Base-by-base conservation (phyloP, 2,329 filamentous ascomycete genomes). In the Fusarium stilboides region DNA sequence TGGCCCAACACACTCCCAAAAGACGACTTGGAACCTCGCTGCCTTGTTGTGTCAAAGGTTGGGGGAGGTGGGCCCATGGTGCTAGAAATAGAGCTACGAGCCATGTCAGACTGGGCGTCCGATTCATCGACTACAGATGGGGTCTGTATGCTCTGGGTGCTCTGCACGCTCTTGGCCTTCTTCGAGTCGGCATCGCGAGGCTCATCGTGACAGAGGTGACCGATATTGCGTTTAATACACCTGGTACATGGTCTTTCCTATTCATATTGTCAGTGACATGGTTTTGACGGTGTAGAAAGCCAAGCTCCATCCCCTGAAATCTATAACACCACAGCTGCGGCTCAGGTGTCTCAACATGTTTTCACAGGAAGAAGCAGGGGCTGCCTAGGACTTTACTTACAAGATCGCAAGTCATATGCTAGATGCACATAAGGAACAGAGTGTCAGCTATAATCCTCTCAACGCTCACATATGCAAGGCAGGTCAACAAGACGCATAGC, bases 211-310 rank as follows among this genome's bases (percentile, higher is more conserved):
- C 96, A 99, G 72, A 99, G 87, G 82, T 99, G 96, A 76, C 95
- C 96, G 80, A 99, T 99, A 83, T 97, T 97, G 77, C 96, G 91
- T 84, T 98, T 99, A 82, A 98, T 93, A 85, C 96, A 99, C 83
- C 96, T 89, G 76, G 94, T 95, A 87, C 96, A 99, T 77, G 96
- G 96, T 79, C 96, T 91, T 85, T 97, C 94, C 94, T 97, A 80
- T 72, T 57, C 65, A 73, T 62, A 59, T 47, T 59, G 70, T 79
- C 67, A 79, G 77, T 70, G 69, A 53, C 62, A 62, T 65, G 42
- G 44, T 49, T 51, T 54, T 33, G 22, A 62, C 12, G 28, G 60
- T 55, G 55, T 60, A 51, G 54, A 60, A 45, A 63, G 39, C 42
- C 59, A 65, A 66, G 57, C 59, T 66, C 52, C 28, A 42, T 52